Percentiles rank a stretch among this genome's conserved stretches.
phyloP scores from a whole-genome alignment of 768 basidiomycete genomes.

The Tricholoma sp. region DNA sequence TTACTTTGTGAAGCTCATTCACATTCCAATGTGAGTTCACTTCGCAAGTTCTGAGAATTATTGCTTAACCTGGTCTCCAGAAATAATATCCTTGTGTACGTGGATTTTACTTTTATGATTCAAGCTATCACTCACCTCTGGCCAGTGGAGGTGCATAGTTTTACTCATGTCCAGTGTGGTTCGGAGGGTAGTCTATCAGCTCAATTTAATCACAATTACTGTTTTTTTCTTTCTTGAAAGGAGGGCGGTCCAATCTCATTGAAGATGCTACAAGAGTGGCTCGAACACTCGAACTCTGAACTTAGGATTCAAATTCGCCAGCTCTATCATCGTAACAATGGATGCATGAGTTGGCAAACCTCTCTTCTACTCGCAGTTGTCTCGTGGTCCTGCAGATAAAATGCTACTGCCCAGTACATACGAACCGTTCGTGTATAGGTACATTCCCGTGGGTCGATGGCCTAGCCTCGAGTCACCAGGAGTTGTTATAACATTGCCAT shows the following conservation, averaged over 20 bases:
- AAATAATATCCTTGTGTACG: slow-evolving; percentile 98
- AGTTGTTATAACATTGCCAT: background rate
- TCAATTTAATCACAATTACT: background rate
- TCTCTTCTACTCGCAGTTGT: no score
- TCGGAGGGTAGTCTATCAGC: background rate
- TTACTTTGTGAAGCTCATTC: slow-evolving; percentile 97
- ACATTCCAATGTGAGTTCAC: slow-evolving; percentile 89
- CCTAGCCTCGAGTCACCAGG: background rate
- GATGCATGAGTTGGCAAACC: background rate
- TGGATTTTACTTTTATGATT: slow-evolving; percentile 19
- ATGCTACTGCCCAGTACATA: no score
- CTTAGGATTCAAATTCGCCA: background rate
- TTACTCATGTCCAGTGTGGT: slow-evolving; percentile 17
- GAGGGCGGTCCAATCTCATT: background rate
- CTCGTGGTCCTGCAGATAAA: no score
- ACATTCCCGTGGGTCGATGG: background rate
- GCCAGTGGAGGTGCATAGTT: slow-evolving; percentile 72
- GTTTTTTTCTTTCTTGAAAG: background rate
- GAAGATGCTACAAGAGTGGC: background rate
- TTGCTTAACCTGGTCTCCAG: slow-evolving; percentile 30
- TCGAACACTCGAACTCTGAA: background rate
- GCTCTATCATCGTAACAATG: background rate
- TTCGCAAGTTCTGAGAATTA: background rate
- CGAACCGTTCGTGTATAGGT: background rate
- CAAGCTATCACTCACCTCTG: slow-evolving; percentile 17